phyloP scores from a whole-genome alignment of 805 yeast species.

The Saccharomycopsis fodiens region DNA sequence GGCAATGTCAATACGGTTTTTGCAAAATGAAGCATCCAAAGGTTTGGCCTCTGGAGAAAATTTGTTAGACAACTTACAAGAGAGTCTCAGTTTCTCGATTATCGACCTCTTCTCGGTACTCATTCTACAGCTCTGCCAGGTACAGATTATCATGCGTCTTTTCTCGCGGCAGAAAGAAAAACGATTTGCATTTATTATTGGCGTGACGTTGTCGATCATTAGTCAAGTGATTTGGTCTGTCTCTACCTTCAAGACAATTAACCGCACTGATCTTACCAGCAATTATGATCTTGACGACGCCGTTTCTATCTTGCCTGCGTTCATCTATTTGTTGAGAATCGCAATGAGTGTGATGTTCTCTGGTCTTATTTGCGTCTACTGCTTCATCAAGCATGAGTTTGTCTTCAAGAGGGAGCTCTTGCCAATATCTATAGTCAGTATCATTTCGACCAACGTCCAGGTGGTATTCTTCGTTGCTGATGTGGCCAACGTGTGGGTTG shows the following conservation, averaged over 20 bases:
- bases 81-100: conserved; percentile 37
- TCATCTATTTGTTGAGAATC: conserved; percentile 65
- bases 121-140: conserved; percentile 58
- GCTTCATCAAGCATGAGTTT: conserved; percentile 43
- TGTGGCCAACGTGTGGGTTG: conserved; percentile 68
- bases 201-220: conserved; percentile 42
- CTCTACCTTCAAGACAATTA: conserved; percentile 37
- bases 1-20: conserved; percentile 36
- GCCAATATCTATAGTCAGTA: conserved; percentile 48
- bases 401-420: conserved; percentile 44
- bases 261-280: conserved; percentile 10
- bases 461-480: conserved; percentile 71
- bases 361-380: conserved; percentile 49
- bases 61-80: conserved; percentile 38
- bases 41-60: conserved; percentile 35
- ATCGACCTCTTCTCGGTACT: conserved; percentile 53
- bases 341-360: conserved; percentile 65
- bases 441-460: conserved; percentile 49
- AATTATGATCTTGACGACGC: conserved; percentile 32
- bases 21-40: conserved; percentile 33
- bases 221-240: conserved; percentile 68
- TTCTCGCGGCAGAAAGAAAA: conserved; percentile 65
- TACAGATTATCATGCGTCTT: conserved; percentile 60
- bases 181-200: conserved; percentile 51
- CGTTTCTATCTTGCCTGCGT: conserved; percentile 59